Evolutionary conservation across 1,284 basidiomycete genomes (phyloP).

Genomic region (Ceratobasidium theobromae): DNA sequence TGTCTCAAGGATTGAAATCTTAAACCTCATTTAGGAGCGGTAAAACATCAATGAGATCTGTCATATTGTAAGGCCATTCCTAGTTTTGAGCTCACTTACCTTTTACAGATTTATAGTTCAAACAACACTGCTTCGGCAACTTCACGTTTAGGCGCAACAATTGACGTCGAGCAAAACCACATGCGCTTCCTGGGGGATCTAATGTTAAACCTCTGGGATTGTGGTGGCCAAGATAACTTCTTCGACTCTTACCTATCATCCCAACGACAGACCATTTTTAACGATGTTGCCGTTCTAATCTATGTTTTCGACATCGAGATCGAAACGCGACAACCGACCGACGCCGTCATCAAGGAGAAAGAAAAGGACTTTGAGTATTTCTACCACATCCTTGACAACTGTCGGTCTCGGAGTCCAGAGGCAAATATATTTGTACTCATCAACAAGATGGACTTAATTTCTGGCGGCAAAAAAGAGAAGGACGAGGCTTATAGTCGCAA

Average conservation of each 20-base stretch:
- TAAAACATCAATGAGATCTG: conserved; percentile 96
- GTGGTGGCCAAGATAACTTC: conserved; percentile 96
- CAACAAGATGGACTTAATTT: conserved; percentile 89
- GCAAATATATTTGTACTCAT: conserved; percentile 88
- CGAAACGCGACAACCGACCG: conserved; percentile 35
- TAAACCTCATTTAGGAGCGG: conserved; percentile 53
- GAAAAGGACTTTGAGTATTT: conserved; percentile 82
- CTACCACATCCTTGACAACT: conserved; percentile 77
- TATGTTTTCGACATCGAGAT: conserved; percentile 94
- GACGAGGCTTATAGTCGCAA: conserved; percentile 34
- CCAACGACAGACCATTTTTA: conserved; percentile 90
- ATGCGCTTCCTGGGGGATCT: conserved; percentile 95
- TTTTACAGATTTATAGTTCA: conserved; percentile 56
- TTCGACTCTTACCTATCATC: conserved; percentile 94
- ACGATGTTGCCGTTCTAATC: conserved; percentile 93
- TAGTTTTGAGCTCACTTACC: conserved; percentile 7
- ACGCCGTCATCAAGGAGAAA: conserved; percentile 55
- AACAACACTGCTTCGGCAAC: conserved; percentile 91
- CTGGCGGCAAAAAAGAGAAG: conserved; percentile 33
- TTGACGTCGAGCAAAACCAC: conserved; percentile 97
- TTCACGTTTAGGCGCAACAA: conserved; percentile 88
- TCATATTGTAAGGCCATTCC: conserved; percentile 84
- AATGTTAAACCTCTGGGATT: conserved; percentile 96
- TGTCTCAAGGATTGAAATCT: not conserved
- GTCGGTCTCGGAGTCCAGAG: conserved; percentile 74